phyloP scores from a whole-genome alignment of 179 eudicot genomes.

The Nepenthes alata region DNA sequence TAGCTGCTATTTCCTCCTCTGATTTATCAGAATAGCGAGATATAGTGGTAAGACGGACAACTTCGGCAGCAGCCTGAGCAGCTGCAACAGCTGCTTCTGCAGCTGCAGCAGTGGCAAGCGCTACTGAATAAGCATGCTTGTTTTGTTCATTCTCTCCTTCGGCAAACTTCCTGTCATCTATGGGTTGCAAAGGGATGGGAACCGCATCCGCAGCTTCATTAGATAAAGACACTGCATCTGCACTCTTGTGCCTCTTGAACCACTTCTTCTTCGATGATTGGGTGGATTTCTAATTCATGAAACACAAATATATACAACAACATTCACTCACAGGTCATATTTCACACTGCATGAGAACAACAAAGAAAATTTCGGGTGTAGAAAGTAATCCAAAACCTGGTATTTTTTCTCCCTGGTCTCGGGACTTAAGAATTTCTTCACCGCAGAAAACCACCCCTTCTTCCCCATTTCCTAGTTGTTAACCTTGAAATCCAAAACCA shows the following conservation, averaged over 20 bases:
- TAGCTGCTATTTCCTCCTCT: constrained; percentile 35
- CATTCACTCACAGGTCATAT: background rate
- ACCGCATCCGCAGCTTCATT: constrained; percentile 17
- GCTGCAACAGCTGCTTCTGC: constrained; percentile 71
- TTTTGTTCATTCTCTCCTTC: constrained; percentile 35
- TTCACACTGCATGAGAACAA: background rate
- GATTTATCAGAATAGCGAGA: constrained; percentile 27
- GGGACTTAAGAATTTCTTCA: constrained; percentile 54
- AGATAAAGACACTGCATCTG: constrained; percentile 17
- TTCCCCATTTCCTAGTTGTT: constrained; percentile 55
- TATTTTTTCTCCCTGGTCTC: constrained; percentile 46
- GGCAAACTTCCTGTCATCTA: constrained; percentile 21
- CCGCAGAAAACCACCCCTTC: constrained; percentile 55
- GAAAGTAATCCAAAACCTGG: constrained; percentile 20
- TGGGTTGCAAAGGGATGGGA: constrained; percentile 15
- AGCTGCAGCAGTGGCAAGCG: constrained; percentile 60
- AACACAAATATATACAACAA: background rate
- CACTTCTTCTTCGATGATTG: constrained; percentile 29
- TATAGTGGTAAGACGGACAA: constrained; percentile 42
- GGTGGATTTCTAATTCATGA: constrained; percentile 21
- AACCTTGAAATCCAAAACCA: constrained; percentile 11
- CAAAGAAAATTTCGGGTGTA: background rate
- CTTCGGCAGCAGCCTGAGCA: constrained; percentile 64
- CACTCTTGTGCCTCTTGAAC: constrained; percentile 25
- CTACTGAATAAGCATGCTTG: constrained; percentile 51